Evolutionary conservation across 371 early-diverging fungal species (phyloP).

Genomic region (Catenaria anguillulae): DNA sequence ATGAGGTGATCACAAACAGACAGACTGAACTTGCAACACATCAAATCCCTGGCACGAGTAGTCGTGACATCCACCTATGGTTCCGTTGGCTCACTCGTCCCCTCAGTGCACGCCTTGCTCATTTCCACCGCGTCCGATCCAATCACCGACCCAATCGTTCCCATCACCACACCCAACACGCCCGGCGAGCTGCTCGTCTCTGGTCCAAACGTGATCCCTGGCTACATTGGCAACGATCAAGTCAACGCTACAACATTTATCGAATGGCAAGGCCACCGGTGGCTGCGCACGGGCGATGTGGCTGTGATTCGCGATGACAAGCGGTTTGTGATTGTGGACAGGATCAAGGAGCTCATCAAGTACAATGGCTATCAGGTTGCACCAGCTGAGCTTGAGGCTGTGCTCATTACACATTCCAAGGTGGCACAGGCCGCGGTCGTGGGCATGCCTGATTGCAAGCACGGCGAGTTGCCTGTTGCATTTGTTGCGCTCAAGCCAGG

Average conservation of each 20-base stretch:
- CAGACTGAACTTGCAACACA: no score
- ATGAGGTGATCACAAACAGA: no score
- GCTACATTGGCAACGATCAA: conserved; percentile 45
- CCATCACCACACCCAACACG: conserved; percentile 15
- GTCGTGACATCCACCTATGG: conserved; percentile 35
- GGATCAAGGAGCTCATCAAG: conserved; percentile 62
- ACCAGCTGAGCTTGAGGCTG: conserved; percentile 74
- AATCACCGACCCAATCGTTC: no score
- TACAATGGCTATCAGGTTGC: no score
- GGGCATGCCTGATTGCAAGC: conserved; percentile 40
- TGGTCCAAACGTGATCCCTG: conserved; percentile 43
- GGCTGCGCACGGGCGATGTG: conserved; percentile 72
- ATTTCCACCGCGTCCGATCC: conserved; percentile 51
- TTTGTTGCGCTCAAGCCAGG: conserved; percentile 43
- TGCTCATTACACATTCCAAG: conserved; percentile 46
- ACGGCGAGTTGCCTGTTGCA: conserved; percentile 67
- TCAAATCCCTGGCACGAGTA: no score
- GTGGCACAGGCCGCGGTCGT: conserved; percentile 64
- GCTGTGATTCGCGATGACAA: conserved; percentile 43
- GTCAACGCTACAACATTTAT: conserved; percentile 22
- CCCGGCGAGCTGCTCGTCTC: conserved; percentile 84
- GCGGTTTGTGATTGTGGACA: conserved; percentile 40
- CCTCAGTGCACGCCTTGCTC: conserved; percentile 48
- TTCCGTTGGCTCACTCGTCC: no score
- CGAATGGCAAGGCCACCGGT: conserved; percentile 26